phyloP scores from a whole-genome alignment of 306 rosid genomes.

The Acacia confusa region DNA sequence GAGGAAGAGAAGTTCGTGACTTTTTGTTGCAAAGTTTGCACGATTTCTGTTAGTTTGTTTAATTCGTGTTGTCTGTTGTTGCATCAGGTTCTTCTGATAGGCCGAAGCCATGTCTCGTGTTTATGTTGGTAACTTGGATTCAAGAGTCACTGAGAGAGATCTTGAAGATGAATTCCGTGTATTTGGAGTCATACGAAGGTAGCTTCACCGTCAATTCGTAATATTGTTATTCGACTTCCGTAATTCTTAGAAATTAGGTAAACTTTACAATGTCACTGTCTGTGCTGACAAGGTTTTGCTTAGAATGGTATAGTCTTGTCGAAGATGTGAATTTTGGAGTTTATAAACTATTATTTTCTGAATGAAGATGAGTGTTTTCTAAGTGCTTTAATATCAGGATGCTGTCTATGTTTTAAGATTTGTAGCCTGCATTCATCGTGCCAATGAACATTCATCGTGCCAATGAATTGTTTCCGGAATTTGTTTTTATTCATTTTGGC shows the following conservation, averaged over 20 bases:
- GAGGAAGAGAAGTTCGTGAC: background rate
- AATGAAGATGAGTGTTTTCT: background rate
- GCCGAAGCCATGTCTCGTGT: constrained; percentile 80
- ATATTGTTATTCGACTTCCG: background rate
- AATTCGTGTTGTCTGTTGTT: background rate
- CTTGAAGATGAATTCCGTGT: constrained; percentile 95
- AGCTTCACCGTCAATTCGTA: background rate
- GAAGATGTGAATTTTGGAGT: background rate
- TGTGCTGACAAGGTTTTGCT: background rate
- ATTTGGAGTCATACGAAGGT: constrained; percentile 95
- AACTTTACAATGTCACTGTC: background rate
- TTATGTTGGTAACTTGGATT: constrained; percentile 89
- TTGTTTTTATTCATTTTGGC: background rate
- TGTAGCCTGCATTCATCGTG: background rate
- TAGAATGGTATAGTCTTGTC: background rate
- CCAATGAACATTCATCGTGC: background rate
- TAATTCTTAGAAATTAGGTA: background rate
- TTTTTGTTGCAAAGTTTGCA: background rate
- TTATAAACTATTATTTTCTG: background rate
- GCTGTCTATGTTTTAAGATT: background rate
- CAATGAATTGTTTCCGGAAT: background rate
- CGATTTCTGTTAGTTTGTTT: background rate
- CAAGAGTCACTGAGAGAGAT: constrained; percentile 89
- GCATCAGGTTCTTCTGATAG: constrained; percentile 36
- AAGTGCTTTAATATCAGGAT: background rate